Percentiles rank a stretch among this genome's conserved stretches.
phyloP scores from a whole-genome alignment of 2,329 filamentous ascomycete genomes.

The Zymoseptoria tritici region DNA sequence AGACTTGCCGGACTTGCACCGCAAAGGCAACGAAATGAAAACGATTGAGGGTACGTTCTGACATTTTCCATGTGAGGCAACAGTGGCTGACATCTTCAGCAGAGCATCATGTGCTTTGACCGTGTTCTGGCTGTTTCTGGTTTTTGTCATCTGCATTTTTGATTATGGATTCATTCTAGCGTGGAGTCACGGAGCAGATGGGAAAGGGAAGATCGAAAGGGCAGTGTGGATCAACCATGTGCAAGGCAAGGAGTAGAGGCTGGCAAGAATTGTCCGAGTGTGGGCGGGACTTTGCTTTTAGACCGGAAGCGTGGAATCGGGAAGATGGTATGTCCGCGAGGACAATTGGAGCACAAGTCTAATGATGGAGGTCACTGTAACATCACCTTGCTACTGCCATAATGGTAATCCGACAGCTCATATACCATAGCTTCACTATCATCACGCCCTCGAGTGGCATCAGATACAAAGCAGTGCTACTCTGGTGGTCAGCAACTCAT shows the following conservation, averaged over 20 bases:
- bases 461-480: not conserved
- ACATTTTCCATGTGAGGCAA: not conserved
- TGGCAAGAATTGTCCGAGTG: not conserved
- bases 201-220: not conserved
- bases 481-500: not conserved
- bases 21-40: slow-evolving; percentile 33
- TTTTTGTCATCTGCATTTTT: not conserved
- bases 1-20: slow-evolving; percentile 43
- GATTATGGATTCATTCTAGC: slow-evolving; percentile 15
- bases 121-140: not conserved
- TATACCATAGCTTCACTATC: not conserved
- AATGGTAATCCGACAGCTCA: not conserved
- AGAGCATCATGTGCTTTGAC: not conserved
- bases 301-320: not conserved
- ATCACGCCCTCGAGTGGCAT: not conserved
- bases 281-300: not conserved
- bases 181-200: slow-evolving; percentile 19
- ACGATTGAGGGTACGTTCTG: not conserved
- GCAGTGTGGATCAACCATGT: not conserved
- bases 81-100: not conserved
- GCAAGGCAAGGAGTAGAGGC: slow-evolving; percentile 8
- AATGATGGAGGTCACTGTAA: not conserved
- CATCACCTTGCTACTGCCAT: not conserved
- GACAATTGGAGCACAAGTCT: slow-evolving; percentile 4
- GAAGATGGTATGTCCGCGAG: slow-evolving; percentile 15